These are phyloP conservation scores for Echinosophora koreensis DNA, from an alignment of 306 rosid species.

Conservation along the genomic window DNA sequence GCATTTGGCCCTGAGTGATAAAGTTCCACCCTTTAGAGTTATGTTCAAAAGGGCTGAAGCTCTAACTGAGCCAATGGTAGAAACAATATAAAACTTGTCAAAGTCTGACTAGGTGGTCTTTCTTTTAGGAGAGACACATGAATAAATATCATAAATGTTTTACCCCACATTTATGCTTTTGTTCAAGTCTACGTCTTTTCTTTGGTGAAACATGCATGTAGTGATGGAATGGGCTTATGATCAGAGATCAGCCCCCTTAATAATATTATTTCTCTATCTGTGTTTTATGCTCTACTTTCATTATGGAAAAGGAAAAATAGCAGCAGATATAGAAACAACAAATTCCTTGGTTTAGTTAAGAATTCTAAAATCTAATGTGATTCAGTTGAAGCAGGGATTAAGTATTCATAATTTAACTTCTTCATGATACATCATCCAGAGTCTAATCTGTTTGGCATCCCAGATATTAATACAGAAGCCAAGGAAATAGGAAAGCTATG, in stretches of 20 bases:
- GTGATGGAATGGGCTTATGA: conserved; percentile 14
- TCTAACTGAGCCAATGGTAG: not conserved
- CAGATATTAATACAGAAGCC: not conserved
- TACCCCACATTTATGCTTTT: conserved; percentile 8
- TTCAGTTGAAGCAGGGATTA: not conserved
- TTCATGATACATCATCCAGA: too few species aligned
- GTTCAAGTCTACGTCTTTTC: not conserved
- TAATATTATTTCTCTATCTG: not conserved
- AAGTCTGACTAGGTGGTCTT: not conserved
- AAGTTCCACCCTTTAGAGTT: conserved; percentile 46
- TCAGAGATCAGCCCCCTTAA: conserved; percentile 1
- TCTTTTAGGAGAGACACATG: not conserved
- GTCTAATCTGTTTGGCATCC: too few species aligned
- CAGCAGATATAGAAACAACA: conserved; percentile 4
- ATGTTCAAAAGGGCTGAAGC: conserved; percentile 46
- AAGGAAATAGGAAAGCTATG: too few species aligned
- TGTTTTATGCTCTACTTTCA: not conserved
- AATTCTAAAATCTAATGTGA: not conserved
- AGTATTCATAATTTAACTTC: not conserved
- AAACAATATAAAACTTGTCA: conserved; percentile 40
- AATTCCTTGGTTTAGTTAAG: not conserved
- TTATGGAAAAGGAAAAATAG: not conserved
- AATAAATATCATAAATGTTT: not conserved
- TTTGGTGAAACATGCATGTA: conserved; percentile 10
- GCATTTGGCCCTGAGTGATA: conserved; percentile 52